Percentiles rank a stretch among this genome's conserved stretches.
Evolutionary conservation across 2,329 filamentous ascomycete genomes (phyloP).

Genomic region (Penicillium concentricum): DNA sequence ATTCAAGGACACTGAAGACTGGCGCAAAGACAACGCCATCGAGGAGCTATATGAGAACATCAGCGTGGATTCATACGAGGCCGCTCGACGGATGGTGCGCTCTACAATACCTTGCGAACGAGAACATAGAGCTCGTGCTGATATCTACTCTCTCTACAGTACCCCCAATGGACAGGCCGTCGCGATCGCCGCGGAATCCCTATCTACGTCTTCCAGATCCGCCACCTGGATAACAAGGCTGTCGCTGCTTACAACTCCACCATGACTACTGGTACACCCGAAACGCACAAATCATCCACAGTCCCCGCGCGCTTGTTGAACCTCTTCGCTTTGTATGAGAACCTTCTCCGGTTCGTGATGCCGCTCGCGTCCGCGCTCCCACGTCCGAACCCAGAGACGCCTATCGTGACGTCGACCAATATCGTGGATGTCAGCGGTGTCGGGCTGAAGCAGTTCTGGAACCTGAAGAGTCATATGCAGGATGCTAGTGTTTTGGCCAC

Average conservation of each 20-base stretch:
- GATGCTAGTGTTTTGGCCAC: constrained; percentile 84
- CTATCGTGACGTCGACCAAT: constrained; percentile 88
- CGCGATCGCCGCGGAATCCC: constrained; percentile 89
- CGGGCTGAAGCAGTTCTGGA: constrained; percentile 92
- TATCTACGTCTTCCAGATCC: constrained; percentile 86
- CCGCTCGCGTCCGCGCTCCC: constrained; percentile 79
- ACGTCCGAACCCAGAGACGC: constrained; percentile 72
- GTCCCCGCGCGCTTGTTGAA: constrained; percentile 72
- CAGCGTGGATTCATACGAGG: constrained; percentile 79
- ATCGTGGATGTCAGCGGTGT: constrained; percentile 91
- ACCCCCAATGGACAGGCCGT: constrained; percentile 92
- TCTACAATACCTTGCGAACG: neutral
- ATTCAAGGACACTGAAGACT: constrained; percentile 85
- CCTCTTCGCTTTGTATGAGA: constrained; percentile 91
- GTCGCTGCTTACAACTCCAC: constrained; percentile 70
- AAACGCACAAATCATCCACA: constrained; percentile 59
- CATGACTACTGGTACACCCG: constrained; percentile 47
- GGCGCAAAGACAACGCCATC: constrained; percentile 77
- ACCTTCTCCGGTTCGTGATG: constrained; percentile 81
- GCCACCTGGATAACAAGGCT: constrained; percentile 76
- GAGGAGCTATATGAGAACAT: constrained; percentile 82
- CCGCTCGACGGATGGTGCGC: constrained; percentile 67
- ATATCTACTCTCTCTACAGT: constrained; percentile 52
- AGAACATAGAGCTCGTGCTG: neutral
- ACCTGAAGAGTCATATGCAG: constrained; percentile 90